Base-by-base conservation (phyloP, 116 monocot species). In the Thalassia testudinum region DNA sequence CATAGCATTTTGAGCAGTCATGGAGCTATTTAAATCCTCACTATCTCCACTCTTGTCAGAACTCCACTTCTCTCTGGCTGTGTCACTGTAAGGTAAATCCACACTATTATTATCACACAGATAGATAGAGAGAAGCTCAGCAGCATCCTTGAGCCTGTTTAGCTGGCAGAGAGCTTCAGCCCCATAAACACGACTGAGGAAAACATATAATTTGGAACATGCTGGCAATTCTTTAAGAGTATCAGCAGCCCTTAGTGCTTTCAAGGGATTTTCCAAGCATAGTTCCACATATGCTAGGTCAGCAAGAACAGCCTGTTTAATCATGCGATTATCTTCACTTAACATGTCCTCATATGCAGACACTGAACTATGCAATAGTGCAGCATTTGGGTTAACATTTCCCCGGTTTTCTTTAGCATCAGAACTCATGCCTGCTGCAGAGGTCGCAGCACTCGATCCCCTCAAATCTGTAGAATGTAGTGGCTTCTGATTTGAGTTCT, bases 141-240 rank as follows among this genome's bases (percentile, higher is more conserved):
- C 75, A 59, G 95, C 88, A 67, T 88, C 95, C 50, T 74, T 66
- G 1, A 68, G 78, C 60, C 75, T 55, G 52, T 82, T 85, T 26
- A 95, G 71, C 28, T 18, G 50, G 56, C 88, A 87, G 6, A 95
- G 81, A 42, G 95, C 84, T 74, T 95, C 95, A 1, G 85, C 95
- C 8, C 85, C 78, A 77, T 95, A 95, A 44, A 76, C 55, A 57
- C 60, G 72, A 29, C 76, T 64, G 4, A 95, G 66, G 66, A 85
- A 95, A 4, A 52, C 1, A 43, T 72, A 79, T 37, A 79, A 71
- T 70, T 63, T 78, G 40, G 95, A 95, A 57, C 85, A 87, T 12
- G 59, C 65, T 14, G 68, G 75, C 28, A 85, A 63, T 25, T 74
- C 50, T 38, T 69, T 62, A 53, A 95, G 85, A 1, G 43, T 26